phyloP scores from a whole-genome alignment of 2,329 filamentous ascomycete genomes.

The Ascochyta rabiei region DNA sequence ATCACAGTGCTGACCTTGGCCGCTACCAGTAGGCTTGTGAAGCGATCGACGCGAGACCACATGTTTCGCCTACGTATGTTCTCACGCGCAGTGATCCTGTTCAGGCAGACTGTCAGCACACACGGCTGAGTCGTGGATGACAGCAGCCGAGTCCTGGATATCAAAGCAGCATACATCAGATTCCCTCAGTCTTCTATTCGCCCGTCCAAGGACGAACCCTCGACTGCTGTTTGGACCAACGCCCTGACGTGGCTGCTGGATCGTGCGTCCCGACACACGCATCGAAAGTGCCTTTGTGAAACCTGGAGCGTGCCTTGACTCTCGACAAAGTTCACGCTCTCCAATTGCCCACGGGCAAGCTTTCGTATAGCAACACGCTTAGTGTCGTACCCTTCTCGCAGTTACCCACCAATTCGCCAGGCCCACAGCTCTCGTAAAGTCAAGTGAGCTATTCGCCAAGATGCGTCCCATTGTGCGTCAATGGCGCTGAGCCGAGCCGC shows the following conservation, averaged over 20 bases:
- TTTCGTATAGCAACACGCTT: background rate
- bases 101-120: slow-evolving; percentile 25
- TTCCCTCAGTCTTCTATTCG: slow-evolving; percentile 9
- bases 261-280: slow-evolving; percentile 13
- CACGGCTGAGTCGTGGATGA: slow-evolving; percentile 33
- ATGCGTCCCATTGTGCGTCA: slow-evolving; percentile 21
- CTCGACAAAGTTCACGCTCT: slow-evolving; percentile 15
- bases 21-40: slow-evolving; percentile 1
- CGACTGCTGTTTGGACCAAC: slow-evolving; percentile 11
- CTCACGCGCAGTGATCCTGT: slow-evolving; percentile 20
- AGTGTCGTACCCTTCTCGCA: background rate
- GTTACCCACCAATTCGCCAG: background rate
- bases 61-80: slow-evolving; percentile 18
- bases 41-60: slow-evolving; percentile 22
- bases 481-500: slow-evolving; percentile 11
- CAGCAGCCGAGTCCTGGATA: slow-evolving; percentile 16
- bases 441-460: background rate
- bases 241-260: slow-evolving; percentile 25
- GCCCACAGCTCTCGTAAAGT: background rate
- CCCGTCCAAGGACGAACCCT: slow-evolving; percentile 14
- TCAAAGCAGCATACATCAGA: slow-evolving; percentile 7
- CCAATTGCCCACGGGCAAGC: background rate
- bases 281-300: slow-evolving; percentile 7
- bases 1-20: slow-evolving; percentile 10
- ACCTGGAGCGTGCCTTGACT: slow-evolving; percentile 18